phyloP scores from a whole-genome alignment of 768 basidiomycete species.

The Myochromella boudieri region DNA sequence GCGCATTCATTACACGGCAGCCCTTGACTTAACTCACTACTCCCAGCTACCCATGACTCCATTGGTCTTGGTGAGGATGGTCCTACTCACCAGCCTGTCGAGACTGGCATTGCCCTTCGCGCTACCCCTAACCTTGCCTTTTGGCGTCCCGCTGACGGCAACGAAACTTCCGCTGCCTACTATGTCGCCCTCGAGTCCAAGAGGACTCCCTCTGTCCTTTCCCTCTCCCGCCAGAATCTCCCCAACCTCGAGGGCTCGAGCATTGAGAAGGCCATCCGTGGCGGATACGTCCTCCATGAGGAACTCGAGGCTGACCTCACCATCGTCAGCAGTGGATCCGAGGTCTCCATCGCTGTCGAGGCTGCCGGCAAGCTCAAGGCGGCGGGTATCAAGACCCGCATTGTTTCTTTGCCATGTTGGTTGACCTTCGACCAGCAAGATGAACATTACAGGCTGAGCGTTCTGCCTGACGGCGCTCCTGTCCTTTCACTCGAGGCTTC shows the following conservation, averaged over 20 bases:
- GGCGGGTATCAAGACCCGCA: constrained; percentile 76
- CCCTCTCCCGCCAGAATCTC: constrained; percentile 86
- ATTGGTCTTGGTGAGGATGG: constrained; percentile 94
- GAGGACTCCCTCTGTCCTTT: constrained; percentile 80
- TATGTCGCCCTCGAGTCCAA: constrained; percentile 71
- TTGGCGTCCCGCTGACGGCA: constrained; percentile 93
- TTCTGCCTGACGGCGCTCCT: constrained; percentile 86
- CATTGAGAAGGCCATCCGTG: constrained; percentile 79
- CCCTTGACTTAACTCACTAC: background rate
- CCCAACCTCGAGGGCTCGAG: constrained; percentile 89
- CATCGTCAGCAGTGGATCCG: constrained; percentile 86
- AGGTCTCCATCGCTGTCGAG: constrained; percentile 85
- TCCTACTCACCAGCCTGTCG: constrained; percentile 94
- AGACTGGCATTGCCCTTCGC: constrained; percentile 84
- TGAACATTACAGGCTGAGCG: constrained; percentile 76
- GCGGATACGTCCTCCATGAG: constrained; percentile 90
- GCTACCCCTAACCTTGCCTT: constrained; percentile 90
- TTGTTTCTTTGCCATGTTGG: constrained; percentile 92
- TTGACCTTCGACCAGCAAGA: constrained; percentile 83
- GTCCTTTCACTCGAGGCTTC: constrained; percentile 88
- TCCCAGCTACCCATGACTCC: constrained; percentile 86
- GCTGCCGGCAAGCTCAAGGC: constrained; percentile 78
- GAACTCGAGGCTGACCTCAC: constrained; percentile 80
- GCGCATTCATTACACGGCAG: background rate
- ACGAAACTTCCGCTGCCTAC: constrained; percentile 96